Conservation (phyloP, 2,329 filamentous ascomycete species). For the Fonsecaea pedrosoi region DNA sequence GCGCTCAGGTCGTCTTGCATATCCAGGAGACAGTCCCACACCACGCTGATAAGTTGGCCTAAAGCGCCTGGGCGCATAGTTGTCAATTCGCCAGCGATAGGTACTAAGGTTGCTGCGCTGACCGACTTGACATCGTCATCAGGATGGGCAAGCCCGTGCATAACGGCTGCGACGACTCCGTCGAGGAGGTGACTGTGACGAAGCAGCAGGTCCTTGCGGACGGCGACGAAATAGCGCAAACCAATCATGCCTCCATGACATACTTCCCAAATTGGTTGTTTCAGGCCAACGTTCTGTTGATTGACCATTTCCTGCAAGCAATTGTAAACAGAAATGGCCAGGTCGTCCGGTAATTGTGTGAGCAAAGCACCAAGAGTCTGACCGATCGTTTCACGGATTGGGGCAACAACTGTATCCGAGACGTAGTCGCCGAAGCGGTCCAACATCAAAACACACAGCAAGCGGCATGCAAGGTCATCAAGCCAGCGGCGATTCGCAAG, state of each 20-base stretch:
- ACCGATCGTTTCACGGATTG: slow-evolving; percentile 92
- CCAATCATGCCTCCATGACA: slow-evolving; percentile 99
- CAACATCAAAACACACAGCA: slow-evolving; percentile 95
- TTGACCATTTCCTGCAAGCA: slow-evolving; percentile 90
- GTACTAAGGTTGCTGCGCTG: slow-evolving; percentile 95
- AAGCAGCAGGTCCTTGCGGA: slow-evolving; percentile 88
- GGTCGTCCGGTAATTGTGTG: slow-evolving; percentile 78
- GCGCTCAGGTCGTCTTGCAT: slow-evolving; percentile 96
- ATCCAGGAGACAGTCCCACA: slow-evolving; percentile 96
- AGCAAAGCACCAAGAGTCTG: slow-evolving; percentile 90
- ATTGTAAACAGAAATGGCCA: slow-evolving; percentile 82
- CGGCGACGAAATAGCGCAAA: slow-evolving; percentile 90
- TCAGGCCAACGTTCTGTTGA: slow-evolving; percentile 78
- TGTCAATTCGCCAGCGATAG: slow-evolving; percentile 94
- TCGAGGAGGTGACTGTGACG: slow-evolving; percentile 86
- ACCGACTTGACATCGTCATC: slow-evolving; percentile 97
- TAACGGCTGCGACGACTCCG: slow-evolving; percentile 87
- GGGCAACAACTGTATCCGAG: slow-evolving; percentile 94
- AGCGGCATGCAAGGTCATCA: slow-evolving; percentile 90
- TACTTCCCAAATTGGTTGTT: slow-evolving; percentile 84
- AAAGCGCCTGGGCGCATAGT: slow-evolving; percentile 79
- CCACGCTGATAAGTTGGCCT: slow-evolving; percentile 84
- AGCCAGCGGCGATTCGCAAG: slow-evolving; percentile 82
- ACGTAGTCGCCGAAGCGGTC: slow-evolving; percentile 98
- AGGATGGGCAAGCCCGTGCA: slow-evolving; percentile 87